A percentile compares a stretch with the other conserved stretches of the same genome.
phyloP scores from a whole-genome alignment of 2,329 filamentous ascomycete species.

The Scedosporium boydii region DNA sequence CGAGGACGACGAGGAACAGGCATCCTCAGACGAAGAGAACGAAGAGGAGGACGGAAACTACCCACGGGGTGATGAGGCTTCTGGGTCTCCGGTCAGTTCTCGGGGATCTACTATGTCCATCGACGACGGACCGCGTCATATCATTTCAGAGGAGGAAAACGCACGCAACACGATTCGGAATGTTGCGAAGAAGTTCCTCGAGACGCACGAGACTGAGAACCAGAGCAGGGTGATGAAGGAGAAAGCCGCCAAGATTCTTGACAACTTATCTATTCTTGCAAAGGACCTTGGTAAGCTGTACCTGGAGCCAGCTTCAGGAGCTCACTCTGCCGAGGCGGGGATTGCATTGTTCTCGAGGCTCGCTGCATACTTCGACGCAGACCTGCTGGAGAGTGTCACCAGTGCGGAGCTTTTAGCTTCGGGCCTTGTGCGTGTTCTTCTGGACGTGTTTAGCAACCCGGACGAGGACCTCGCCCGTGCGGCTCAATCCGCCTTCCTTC shows the following conservation, averaged over 20 bases:
- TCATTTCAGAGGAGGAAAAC: constrained; percentile 37
- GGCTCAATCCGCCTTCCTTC: constrained; percentile 75
- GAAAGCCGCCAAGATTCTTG: constrained; percentile 68
- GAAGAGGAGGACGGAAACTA: constrained; percentile 41
- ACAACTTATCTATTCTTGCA: constrained; percentile 62
- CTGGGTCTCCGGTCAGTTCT: constrained; percentile 57
- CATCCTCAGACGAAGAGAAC: constrained; percentile 31
- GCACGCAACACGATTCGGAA: constrained; percentile 60
- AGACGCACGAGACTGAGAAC: constrained; percentile 69
- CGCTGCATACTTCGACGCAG: constrained; percentile 76
- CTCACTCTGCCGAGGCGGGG: constrained; percentile 40
- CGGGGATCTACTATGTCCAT: constrained; percentile 57
- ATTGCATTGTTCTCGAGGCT: constrained; percentile 62
- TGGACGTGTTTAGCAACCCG: constrained; percentile 70
- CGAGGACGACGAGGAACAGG: constrained; percentile 26
- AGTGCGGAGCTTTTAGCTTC: constrained; percentile 91
- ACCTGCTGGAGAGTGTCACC: constrained; percentile 85
- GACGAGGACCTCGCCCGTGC: constrained; percentile 51
- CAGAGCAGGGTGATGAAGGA: constrained; percentile 63
- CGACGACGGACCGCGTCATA: constrained; percentile 30
- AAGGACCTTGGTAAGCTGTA: constrained; percentile 65
- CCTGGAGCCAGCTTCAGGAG: constrained; percentile 33
- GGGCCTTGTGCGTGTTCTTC: constrained; percentile 73
- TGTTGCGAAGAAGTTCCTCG: constrained; percentile 74
- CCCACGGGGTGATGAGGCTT: constrained; percentile 36